Percentiles rank a stretch among this genome's conserved stretches.
Evolutionary conservation across 805 yeast species (phyloP).

Genomic region (Metschnikowia baotianmanensis): DNA sequence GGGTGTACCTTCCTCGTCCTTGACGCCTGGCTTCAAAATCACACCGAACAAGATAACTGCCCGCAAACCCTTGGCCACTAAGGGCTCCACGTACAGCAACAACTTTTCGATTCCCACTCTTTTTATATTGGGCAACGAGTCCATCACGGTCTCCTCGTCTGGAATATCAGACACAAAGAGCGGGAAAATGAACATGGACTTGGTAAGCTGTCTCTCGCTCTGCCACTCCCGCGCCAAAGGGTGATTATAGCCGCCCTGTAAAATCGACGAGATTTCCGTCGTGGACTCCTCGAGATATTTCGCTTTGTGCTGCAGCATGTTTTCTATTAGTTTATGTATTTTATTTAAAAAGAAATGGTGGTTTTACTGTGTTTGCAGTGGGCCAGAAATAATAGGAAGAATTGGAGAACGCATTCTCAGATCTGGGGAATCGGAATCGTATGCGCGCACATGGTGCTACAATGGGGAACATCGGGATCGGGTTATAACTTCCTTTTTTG

Average conservation of each 20-base stretch:
- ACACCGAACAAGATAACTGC: conserved; percentile 93
- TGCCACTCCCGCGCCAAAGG: conserved; percentile 92
- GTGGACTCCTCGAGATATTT: conserved; percentile 59
- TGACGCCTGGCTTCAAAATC: conserved; percentile 68
- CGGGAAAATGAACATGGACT: conserved; percentile 91
- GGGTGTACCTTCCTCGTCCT: conserved; percentile 79
- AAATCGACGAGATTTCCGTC: conserved; percentile 66
- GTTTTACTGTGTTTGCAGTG: too few relatives aligned
- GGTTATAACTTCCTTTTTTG: too few relatives aligned
- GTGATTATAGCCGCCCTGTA: conserved; percentile 94
- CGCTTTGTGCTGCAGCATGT: conserved; percentile 62
- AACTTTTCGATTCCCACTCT: conserved; percentile 82
- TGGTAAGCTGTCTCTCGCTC: conserved; percentile 73
- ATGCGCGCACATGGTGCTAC: too few relatives aligned
- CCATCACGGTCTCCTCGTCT: conserved; percentile 74
- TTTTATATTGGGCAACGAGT: conserved; percentile 82
- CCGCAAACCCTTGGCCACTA: conserved; percentile 77
- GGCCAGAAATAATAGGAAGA: too few relatives aligned
- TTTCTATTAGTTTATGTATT: neutral
- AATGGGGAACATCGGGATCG: too few relatives aligned
- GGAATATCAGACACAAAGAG: conserved; percentile 77
- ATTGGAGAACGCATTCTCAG: neutral
- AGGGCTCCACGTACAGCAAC: conserved; percentile 62
- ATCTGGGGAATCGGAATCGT: neutral
- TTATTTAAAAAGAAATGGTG: neutral